Percentiles rank a stretch among this genome's conserved stretches.
Conservation (phyloP, 495 filamentous ascomycete genomes). For the Mycothermus thermophilus region DNA sequence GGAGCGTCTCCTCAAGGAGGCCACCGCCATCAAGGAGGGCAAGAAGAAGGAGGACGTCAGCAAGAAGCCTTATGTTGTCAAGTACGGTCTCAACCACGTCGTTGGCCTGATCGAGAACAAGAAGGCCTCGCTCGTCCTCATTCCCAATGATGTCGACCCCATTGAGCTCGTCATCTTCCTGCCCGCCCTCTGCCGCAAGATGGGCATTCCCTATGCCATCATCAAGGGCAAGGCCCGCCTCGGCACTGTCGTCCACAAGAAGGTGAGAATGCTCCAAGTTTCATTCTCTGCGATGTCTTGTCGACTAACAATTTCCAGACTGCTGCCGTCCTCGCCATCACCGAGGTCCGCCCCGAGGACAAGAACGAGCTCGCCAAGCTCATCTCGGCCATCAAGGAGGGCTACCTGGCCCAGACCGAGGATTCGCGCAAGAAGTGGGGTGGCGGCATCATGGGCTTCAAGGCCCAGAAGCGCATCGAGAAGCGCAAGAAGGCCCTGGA, state of each 20-base stretch:
- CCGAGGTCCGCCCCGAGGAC: constrained; percentile 94
- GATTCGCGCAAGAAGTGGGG: constrained; percentile 90
- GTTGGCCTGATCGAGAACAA: constrained; percentile 99
- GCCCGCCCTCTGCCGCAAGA: constrained; percentile 98
- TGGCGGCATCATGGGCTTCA: constrained; percentile 98
- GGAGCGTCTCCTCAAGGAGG: constrained; percentile 96
- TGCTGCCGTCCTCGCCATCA: constrained; percentile 86
- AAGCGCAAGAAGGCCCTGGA: constrained; percentile 96
- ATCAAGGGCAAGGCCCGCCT: constrained; percentile 99
- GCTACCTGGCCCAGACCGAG: constrained; percentile 92
- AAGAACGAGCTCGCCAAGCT: constrained; percentile 96
- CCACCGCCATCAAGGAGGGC: constrained; percentile 88
- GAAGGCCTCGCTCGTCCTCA: constrained; percentile 95
- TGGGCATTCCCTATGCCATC: constrained; percentile 98
- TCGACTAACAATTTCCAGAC: constrained; percentile 45
- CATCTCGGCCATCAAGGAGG: constrained; percentile 92
- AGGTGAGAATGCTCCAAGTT: constrained; percentile 40
- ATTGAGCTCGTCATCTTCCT: constrained; percentile 99
- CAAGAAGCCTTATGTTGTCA: constrained; percentile 99
- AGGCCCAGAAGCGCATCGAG: constrained; percentile 82
- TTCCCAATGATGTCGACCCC: constrained; percentile 98
- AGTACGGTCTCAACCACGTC: constrained; percentile 99
- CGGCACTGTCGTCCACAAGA: constrained; percentile 98
- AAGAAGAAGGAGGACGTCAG: constrained; percentile 99
- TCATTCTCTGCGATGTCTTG: not conserved